Conservation (phyloP, 2,329 filamentous ascomycete species). For the Exserohilum rostratum region DNA sequence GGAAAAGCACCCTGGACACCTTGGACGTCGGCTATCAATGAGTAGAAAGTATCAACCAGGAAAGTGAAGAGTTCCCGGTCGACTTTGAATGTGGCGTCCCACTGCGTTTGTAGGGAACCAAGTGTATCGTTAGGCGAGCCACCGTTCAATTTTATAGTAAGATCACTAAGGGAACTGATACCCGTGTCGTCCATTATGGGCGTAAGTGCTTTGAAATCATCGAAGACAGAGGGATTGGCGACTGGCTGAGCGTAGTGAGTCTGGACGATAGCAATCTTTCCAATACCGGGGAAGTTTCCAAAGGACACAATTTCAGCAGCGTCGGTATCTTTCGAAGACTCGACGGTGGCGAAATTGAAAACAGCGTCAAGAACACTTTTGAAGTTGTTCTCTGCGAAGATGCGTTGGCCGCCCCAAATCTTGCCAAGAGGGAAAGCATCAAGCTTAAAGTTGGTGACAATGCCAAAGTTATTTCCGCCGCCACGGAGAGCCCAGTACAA, state of each 20-base stretch:
- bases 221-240: slow-evolving; percentile 31
- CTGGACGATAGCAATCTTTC: slow-evolving; percentile 31
- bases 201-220: slow-evolving; percentile 31
- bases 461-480: slow-evolving; percentile 42
- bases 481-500: slow-evolving; percentile 48
- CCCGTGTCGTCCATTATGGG: slow-evolving; percentile 28
- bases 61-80: slow-evolving; percentile 29
- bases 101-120: slow-evolving; percentile 33
- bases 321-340: slow-evolving; percentile 26
- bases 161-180: slow-evolving; percentile 26
- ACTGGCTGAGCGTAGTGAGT: slow-evolving; percentile 31
- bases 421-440: slow-evolving; percentile 12
- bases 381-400: slow-evolving; percentile 21
- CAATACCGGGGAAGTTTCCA: slow-evolving; percentile 12
- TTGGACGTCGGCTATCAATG: slow-evolving; percentile 12
- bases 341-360: slow-evolving; percentile 15
- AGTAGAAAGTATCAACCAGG: slow-evolving; percentile 29
- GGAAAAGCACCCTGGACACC: slow-evolving; percentile 24
- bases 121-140: slow-evolving; percentile 20
- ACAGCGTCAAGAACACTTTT: slow-evolving; percentile 8
- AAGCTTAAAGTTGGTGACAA: slow-evolving; percentile 38
- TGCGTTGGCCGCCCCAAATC: slow-evolving; percentile 22
- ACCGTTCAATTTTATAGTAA: slow-evolving; percentile 29
- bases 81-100: slow-evolving; percentile 35
- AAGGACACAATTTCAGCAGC: slow-evolving; percentile 32